A percentile compares a stretch with the other conserved stretches of the same genome.
Conservation (phyloP, 2,329 filamentous ascomycete species). For the Paecilomyces formosus region DNA sequence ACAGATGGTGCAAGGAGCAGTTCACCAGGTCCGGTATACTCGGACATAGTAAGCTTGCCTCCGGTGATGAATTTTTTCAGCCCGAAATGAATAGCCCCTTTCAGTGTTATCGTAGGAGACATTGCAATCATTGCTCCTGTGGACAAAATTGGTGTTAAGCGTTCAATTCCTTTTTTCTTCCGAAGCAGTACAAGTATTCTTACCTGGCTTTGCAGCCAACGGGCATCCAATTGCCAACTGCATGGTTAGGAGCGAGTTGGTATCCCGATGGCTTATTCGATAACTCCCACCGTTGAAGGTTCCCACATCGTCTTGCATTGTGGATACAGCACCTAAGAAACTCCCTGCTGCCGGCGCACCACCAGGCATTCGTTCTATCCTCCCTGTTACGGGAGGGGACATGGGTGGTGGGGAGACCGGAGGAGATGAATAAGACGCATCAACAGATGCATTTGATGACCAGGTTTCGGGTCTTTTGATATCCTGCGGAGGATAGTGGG, state of each 20-base stretch:
- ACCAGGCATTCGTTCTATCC: conserved; percentile 24
- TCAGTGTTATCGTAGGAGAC: conserved; percentile 78
- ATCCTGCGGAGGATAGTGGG: conserved; percentile 76
- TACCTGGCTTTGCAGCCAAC: conserved; percentile 68
- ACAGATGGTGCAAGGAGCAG: conserved; percentile 72
- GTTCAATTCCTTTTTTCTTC: neutral
- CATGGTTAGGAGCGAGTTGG: conserved; percentile 82
- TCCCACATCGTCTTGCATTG: conserved; percentile 76
- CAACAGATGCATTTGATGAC: conserved; percentile 91
- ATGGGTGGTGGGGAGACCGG: conserved; percentile 9
- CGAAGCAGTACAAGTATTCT: neutral
- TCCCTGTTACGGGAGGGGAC: conserved; percentile 11
- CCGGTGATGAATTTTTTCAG: conserved; percentile 86
- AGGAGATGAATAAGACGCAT: conserved; percentile 63
- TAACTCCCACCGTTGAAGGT: conserved; percentile 96
- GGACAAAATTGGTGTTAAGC: neutral
- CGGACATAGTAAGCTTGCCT: conserved; percentile 70
- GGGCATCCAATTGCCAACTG: conserved; percentile 88
- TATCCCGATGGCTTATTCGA: conserved; percentile 84
- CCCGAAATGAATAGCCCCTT: conserved; percentile 75
- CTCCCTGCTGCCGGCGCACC: conserved; percentile 43
- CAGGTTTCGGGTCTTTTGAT: conserved; percentile 91
- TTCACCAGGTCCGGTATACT: conserved; percentile 84
- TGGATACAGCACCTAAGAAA: conserved; percentile 57
- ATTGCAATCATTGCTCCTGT: conserved; percentile 86